Evolutionary conservation across 1,284 basidiomycete species (phyloP).

Genomic region (Malassezia furfur): DNA sequence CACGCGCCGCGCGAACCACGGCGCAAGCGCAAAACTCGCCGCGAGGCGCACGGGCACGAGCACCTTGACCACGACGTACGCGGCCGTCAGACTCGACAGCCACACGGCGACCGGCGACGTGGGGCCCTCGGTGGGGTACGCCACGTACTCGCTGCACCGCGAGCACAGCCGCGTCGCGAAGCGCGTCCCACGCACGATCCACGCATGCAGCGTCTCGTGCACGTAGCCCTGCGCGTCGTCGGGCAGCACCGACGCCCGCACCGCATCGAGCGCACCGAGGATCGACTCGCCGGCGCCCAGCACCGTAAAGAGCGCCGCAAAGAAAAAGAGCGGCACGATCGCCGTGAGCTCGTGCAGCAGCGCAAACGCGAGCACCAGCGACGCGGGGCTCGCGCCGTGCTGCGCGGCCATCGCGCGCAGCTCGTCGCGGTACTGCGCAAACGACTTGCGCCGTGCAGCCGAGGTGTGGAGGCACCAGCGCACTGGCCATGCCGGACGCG

Average conservation of each 20-base stretch:
- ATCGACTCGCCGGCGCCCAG: slow-evolving; percentile 65
- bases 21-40: slow-evolving; percentile 64
- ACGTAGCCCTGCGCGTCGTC: background rate
- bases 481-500: background rate
- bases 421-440: slow-evolving; percentile 1
- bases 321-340: slow-evolving; percentile 62
- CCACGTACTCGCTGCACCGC: slow-evolving; percentile 5
- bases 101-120: slow-evolving; percentile 54
- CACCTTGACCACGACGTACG: slow-evolving; percentile 71
- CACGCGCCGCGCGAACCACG: slow-evolving; percentile 59
- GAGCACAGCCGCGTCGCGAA: slow-evolving; percentile 13
- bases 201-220: background rate
- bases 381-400: slow-evolving; percentile 61
- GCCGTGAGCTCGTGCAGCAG: slow-evolving; percentile 81
- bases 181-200: slow-evolving; percentile 12
- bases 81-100: slow-evolving; percentile 55
- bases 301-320: slow-evolving; percentile 64
- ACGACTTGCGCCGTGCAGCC: background rate
- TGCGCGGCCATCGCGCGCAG: slow-evolving; percentile 24
- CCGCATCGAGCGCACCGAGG: slow-evolving; percentile 50
- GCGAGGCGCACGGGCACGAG: slow-evolving; percentile 67
- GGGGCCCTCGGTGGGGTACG: background rate
- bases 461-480: background rate
- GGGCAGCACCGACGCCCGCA: background rate
- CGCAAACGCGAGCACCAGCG: slow-evolving; percentile 67